Conservation (phyloP, 2,329 filamentous ascomycete species). For the Malbranchea zuffiana region DNA sequence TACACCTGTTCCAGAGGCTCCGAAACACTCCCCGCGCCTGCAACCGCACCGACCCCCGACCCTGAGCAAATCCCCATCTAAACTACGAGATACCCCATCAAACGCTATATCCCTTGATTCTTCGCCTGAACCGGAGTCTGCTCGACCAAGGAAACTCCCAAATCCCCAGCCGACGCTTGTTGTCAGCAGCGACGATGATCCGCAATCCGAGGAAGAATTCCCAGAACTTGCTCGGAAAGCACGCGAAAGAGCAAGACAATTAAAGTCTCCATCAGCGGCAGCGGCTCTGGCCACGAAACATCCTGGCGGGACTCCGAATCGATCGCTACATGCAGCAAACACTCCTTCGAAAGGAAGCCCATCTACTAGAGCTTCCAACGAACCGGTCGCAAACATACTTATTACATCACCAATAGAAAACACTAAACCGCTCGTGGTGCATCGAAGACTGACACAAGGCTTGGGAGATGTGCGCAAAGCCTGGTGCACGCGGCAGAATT, state of each 20-base stretch:
- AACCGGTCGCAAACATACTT: conserved; percentile 51
- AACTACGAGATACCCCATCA: not conserved
- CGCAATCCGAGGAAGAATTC: conserved; percentile 34
- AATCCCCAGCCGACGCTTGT: not conserved
- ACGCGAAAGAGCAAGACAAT: conserved; percentile 27
- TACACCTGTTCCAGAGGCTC: too few relatives aligned
- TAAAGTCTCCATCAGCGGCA: not conserved
- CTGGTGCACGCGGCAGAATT: conserved; percentile 57
- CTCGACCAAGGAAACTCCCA: too few relatives aligned
- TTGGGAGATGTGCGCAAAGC: conserved; percentile 55
- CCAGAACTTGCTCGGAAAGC: conserved; percentile 33
- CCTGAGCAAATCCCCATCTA: not conserved
- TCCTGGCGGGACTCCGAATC: not conserved
- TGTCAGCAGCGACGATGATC: conserved; percentile 15
- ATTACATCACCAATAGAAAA: conserved; percentile 56
- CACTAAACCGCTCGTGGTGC: conserved; percentile 51
- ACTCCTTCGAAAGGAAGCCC: not conserved
- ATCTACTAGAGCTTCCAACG: conserved; percentile 20
- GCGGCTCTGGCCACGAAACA: not conserved
- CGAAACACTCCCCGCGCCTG: too few relatives aligned
- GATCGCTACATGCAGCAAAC: not conserved
- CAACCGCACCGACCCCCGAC: too few relatives aligned
- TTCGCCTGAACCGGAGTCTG: too few relatives aligned
- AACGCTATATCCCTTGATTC: too few relatives aligned
- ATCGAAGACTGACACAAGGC: conserved; percentile 55